These are phyloP conservation scores for Epichloe amarillans DNA, from an alignment of 2,329 filamentous ascomycete species.

Conservation along the genomic window DNA sequence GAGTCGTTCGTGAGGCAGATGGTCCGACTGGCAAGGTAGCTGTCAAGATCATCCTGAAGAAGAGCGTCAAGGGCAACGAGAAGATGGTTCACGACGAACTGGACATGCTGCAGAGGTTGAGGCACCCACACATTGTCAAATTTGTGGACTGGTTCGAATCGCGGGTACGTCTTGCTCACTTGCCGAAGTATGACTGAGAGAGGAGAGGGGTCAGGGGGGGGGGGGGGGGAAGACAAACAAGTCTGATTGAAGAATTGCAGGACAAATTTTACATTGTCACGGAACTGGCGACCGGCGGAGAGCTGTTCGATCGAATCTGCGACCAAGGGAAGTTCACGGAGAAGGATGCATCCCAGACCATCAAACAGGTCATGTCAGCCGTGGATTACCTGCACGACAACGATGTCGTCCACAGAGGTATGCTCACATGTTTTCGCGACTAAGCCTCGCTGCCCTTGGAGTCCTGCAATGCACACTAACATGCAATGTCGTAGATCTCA, in stretches of 20 bases:
- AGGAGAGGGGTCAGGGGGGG: not conserved
- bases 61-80: conserved; percentile 97
- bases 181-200: too few relatives aligned
- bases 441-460: not conserved
- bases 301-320: conserved; percentile 96
- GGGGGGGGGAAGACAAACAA: not conserved
- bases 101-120: conserved; percentile 77
- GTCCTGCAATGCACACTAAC: not conserved
- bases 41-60: conserved; percentile 98
- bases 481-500: conserved; percentile 55
- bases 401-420: conserved; percentile 92
- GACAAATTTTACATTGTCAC: conserved; percentile 99
- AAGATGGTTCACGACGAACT: conserved; percentile 98
- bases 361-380: conserved; percentile 82
- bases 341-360: conserved; percentile 92
- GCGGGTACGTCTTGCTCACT: conserved; percentile 44
- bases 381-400: conserved; percentile 91
- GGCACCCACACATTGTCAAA: conserved; percentile 90
- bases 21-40: conserved; percentile 74
- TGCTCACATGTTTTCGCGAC: conserved; percentile 5
- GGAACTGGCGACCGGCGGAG: conserved; percentile 86
- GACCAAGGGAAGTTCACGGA: conserved; percentile 97
- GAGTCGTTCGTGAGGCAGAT: conserved; percentile 92
- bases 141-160: conserved; percentile 99
- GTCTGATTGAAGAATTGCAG: conserved; percentile 28